Conservation (phyloP, 208 protist genomes). For the Trypanosoma theileri region DNA sequence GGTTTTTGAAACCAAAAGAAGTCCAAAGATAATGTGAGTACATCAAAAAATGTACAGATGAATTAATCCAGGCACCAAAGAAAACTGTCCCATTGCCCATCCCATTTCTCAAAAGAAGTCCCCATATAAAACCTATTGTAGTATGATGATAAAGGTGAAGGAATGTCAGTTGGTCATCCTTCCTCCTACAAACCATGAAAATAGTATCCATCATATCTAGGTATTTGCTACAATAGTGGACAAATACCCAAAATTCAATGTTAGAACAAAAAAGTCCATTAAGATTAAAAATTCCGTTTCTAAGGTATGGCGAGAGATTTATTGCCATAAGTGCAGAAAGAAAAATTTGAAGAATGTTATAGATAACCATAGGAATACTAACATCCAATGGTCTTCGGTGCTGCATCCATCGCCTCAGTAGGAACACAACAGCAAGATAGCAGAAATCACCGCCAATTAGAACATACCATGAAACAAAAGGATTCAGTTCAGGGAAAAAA, state of each 20-base stretch:
- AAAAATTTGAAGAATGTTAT: constrained; percentile 81
- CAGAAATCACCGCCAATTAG: constrained; percentile 51
- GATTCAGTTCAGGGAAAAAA: constrained; percentile 64
- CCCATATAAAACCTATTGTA: constrained; percentile 88
- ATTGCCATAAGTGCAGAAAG: constrained; percentile 82
- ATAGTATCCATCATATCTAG: constrained; percentile 89
- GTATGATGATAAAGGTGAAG: constrained; percentile 92
- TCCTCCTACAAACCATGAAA: constrained; percentile 90
- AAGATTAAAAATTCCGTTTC: constrained; percentile 73
- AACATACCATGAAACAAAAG: constrained; percentile 53
- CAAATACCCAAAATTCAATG: constrained; percentile 84
- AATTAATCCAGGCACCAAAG: constrained; percentile 91
- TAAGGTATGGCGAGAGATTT: constrained; percentile 46
- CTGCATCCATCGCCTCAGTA: constrained; percentile 56
- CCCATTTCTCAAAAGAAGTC: constrained; percentile 79
- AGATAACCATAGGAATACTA: constrained; percentile 71
- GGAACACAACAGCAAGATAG: constrained; percentile 67
- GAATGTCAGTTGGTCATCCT: constrained; percentile 84
- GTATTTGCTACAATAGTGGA: constrained; percentile 90
- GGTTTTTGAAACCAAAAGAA: constrained; percentile 83
- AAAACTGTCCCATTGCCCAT: constrained; percentile 86
- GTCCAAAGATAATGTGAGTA: constrained; percentile 92
- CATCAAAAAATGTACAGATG: constrained; percentile 87
- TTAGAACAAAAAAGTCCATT: constrained; percentile 59
- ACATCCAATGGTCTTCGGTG: constrained; percentile 38